These are phyloP conservation scores for Lagerstroemia speciosa DNA, from an alignment of 345 rosid genomes.

Conservation along the genomic window DNA sequence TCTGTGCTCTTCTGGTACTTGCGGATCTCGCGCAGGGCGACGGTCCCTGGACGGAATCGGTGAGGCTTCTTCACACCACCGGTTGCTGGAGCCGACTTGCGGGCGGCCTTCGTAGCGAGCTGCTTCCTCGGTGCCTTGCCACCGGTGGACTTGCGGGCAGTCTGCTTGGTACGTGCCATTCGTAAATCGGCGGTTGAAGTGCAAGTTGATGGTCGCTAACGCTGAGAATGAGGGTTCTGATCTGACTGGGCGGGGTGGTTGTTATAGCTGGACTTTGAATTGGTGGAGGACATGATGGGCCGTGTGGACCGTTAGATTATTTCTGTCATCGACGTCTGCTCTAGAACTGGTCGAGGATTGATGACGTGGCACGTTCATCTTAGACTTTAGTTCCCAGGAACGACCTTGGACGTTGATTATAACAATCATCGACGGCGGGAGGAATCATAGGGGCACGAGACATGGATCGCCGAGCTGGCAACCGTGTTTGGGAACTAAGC, in stretches of 20 bases:
- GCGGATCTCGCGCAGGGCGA: constrained; percentile 3
- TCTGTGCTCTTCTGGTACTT: constrained; percentile 3
- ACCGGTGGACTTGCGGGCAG: constrained; percentile 2
- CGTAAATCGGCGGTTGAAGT: neutral
- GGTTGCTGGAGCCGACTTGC: constrained; percentile 4
- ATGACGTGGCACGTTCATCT: neutral
- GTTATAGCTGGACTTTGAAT: neutral
- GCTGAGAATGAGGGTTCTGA: neutral
- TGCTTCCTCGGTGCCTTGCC: constrained; percentile 7
- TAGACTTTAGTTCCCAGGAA: neutral
- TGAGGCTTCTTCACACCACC: constrained; percentile 4
- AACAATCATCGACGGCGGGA: neutral
- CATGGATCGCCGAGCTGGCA: constrained; percentile 1
- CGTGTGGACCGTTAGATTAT: neutral
- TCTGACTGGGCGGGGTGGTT: neutral
- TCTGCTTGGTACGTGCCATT: constrained; percentile 2
- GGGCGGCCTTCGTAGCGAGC: constrained; percentile 3
- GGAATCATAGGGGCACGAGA: neutral
- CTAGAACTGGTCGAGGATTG: neutral
- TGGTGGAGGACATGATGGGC: neutral
- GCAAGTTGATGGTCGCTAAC: neutral
- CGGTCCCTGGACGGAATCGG: constrained; percentile 3
- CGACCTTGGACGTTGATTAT: neutral
- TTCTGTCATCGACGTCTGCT: neutral
- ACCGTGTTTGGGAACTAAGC: neutral